These are phyloP conservation scores for Debaryomyces psychrophilus DNA, from an alignment of 1,139 yeast species.

Conservation along the genomic window DNA sequence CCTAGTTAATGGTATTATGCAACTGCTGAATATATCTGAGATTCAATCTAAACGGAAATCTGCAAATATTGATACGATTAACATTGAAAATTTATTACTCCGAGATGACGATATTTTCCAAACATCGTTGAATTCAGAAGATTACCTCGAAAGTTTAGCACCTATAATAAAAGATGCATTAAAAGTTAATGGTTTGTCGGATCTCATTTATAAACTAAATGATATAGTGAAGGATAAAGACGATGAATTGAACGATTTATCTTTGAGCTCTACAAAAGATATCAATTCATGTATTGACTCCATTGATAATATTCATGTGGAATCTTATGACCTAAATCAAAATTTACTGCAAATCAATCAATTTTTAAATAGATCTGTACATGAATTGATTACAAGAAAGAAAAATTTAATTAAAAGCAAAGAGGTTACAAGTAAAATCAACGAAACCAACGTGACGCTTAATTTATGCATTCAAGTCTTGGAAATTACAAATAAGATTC, in stretches of 20 bases:
- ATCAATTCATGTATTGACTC: constrained; percentile 56
- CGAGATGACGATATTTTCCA: constrained; percentile 52
- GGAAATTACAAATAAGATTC: constrained; percentile 84
- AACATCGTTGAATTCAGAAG: constrained; percentile 61
- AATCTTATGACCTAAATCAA: constrained; percentile 55
- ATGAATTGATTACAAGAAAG: constrained; percentile 61
- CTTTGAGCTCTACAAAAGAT: constrained; percentile 65
- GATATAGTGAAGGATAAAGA: constrained; percentile 63
- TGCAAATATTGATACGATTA: constrained; percentile 30
- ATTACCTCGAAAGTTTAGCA: constrained; percentile 76
- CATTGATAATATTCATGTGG: constrained; percentile 57
- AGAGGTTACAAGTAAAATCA: constrained; percentile 60
- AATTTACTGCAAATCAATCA: constrained; percentile 55
- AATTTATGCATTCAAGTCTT: constrained; percentile 78
- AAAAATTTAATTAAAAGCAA: constrained; percentile 56
- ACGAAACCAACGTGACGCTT: constrained; percentile 63
- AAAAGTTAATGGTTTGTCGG: constrained; percentile 55
- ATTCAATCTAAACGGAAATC: constrained; percentile 6
- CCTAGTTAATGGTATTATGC: constrained; percentile 12
- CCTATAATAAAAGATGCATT: constrained; percentile 78
- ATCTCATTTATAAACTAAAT: constrained; percentile 58
- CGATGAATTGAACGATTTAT: constrained; percentile 61
- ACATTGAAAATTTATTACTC: constrained; percentile 43
- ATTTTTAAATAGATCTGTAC: constrained; percentile 64
- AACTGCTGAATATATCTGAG: constrained; percentile 7